Conservation (phyloP, 2,329 filamentous ascomycete genomes). For the Fusarium haematococcum region DNA sequence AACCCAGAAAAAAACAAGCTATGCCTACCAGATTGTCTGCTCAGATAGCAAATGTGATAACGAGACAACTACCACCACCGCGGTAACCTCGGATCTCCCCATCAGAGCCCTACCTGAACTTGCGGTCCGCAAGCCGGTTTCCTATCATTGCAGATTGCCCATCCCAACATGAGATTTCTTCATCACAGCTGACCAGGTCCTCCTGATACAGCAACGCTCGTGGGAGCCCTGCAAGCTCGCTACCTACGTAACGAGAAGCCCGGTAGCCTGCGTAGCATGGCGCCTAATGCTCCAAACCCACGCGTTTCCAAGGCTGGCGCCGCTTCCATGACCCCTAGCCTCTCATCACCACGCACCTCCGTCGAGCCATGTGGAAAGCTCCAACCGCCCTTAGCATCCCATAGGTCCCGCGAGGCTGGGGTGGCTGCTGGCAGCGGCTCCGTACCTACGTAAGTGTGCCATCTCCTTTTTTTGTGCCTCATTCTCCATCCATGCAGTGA, state of each 20-base stretch:
- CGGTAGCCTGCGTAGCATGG: constrained; percentile 1
- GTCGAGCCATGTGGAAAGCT: constrained; percentile 33
- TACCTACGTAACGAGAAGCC: constrained; percentile 1
- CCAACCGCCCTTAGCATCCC: constrained; percentile 18
- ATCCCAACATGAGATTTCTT: constrained; percentile 22
- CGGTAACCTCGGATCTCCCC: constrained; percentile 31
- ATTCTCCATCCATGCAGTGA: constrained; percentile 9
- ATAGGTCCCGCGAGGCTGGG: constrained; percentile 36
- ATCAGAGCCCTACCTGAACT: constrained; percentile 1
- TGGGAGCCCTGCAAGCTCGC: constrained; percentile 14
- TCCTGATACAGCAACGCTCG: constrained; percentile 11
- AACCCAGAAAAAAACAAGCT: constrained; percentile 25
- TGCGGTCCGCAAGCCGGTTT: constrained; percentile 31
- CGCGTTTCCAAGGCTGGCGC: constrained; percentile 13
- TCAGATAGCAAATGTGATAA: constrained; percentile 9
- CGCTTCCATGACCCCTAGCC: constrained; percentile 21
- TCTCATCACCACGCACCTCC: constrained; percentile 24
- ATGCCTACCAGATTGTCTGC: not conserved
- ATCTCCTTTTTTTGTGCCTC: constrained; percentile 16
- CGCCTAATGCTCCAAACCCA: constrained; percentile 26
- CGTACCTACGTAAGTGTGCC: constrained; percentile 34
- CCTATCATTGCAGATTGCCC: constrained; percentile 4
- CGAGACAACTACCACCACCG: constrained; percentile 14
- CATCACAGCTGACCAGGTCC: constrained; percentile 1
- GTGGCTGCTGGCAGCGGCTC: constrained; percentile 41